phyloP scores from a whole-genome alignment of 306 rosid genomes.

The Astragalus membranaceus region DNA sequence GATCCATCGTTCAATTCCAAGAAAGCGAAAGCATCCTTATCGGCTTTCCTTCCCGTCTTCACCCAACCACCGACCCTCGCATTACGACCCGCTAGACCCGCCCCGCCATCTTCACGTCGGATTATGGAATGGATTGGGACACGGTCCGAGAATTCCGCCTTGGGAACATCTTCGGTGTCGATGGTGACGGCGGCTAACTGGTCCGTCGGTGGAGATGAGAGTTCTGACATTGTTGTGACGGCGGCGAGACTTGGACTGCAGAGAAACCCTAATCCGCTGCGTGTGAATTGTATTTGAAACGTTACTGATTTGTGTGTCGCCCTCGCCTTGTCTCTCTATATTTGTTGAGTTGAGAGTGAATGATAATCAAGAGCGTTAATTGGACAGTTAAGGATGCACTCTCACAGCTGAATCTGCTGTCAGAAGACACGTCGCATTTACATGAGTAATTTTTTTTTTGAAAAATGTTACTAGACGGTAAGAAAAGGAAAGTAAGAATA shows the following conservation, averaged over 20 bases:
- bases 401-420: no score
- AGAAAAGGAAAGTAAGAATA: no score
- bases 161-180: constrained; percentile 21
- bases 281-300: neutral
- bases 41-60: constrained; percentile 91
- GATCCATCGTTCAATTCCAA: constrained; percentile 87
- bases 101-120: constrained; percentile 63
- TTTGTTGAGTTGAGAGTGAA: no score
- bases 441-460: no score
- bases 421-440: no score
- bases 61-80: constrained; percentile 90
- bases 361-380: no score
- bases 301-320: neutral
- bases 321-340: no score
- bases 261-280: neutral
- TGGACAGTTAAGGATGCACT: no score
- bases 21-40: constrained; percentile 88
- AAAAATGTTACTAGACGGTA: no score
- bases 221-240: constrained; percentile 31
- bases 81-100: constrained; percentile 53
- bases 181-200: constrained; percentile 45
- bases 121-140: constrained; percentile 63
- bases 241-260: neutral
- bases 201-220: constrained; percentile 33
- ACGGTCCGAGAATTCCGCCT: constrained; percentile 70